A percentile compares a stretch with the other conserved stretches of the same genome.
Conservation (phyloP, 495 filamentous ascomycete genomes). For the Aspergillus campestris region DNA sequence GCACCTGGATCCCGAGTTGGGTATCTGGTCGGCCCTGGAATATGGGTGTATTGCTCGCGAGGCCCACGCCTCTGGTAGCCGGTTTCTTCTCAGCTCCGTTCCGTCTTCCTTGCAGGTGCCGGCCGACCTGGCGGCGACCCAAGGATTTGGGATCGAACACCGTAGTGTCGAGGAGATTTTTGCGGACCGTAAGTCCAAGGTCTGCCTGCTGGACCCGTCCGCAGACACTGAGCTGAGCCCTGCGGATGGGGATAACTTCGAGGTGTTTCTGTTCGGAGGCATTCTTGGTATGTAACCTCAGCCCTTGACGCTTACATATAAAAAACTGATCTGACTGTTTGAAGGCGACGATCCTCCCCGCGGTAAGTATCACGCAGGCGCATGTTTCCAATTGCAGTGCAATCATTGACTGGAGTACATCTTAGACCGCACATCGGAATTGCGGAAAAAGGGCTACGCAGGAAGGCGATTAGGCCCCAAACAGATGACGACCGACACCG, state of each 20-base stretch:
- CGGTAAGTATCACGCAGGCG: conserved; percentile 46
- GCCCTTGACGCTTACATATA: conserved; percentile 5
- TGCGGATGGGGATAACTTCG: conserved; percentile 72
- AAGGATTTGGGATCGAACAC: conserved; percentile 57
- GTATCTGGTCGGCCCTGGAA: conserved; percentile 88
- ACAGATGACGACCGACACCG: conserved; percentile 98
- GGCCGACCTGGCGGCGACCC: conserved; percentile 44
- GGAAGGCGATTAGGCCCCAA: conserved; percentile 83
- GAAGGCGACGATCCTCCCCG: conserved; percentile 89
- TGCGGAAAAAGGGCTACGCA: conserved; percentile 84
- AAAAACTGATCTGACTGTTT: background rate
- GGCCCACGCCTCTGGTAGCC: conserved; percentile 54
- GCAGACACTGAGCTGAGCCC: conserved; percentile 73
- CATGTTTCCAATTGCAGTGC: background rate
- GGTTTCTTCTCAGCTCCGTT: conserved; percentile 81
- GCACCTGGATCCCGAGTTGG: conserved; percentile 87
- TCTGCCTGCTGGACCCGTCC: conserved; percentile 85
- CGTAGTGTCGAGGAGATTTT: conserved; percentile 73
- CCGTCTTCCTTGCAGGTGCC: conserved; percentile 60
- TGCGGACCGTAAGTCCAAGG: conserved; percentile 52
- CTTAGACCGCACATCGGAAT: conserved; percentile 82
- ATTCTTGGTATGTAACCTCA: conserved; percentile 65
- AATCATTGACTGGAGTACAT: background rate
- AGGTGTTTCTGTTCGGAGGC: conserved; percentile 90
- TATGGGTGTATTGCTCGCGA: conserved; percentile 81